A percentile compares a stretch with the other conserved stretches of the same genome.
Conservation (phyloP, 1,139 yeast genomes). For the Schwanniomyces etchellsii region DNA sequence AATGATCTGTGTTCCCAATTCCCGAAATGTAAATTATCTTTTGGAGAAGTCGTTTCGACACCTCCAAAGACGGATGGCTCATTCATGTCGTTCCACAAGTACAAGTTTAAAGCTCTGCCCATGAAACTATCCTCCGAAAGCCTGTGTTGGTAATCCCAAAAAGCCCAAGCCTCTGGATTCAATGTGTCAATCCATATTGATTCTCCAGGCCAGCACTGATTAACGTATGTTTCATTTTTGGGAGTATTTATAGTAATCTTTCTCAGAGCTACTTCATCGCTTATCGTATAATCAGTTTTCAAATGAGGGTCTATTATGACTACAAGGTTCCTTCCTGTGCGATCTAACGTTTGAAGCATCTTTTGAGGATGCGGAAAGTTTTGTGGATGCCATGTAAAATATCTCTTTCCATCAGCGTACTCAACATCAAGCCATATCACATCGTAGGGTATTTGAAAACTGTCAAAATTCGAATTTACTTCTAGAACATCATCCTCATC, state of each 20-base stretch:
- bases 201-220: constrained; percentile 99
- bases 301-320: constrained; percentile 90
- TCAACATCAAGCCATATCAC: constrained; percentile 95
- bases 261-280: constrained; percentile 42
- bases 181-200: constrained; percentile 89
- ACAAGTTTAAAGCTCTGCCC: constrained; percentile 54
- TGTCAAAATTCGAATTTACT: constrained; percentile 67
- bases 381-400: constrained; percentile 83
- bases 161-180: constrained; percentile 52
- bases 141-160: constrained; percentile 48
- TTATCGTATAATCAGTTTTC: constrained; percentile 62
- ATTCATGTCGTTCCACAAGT: constrained; percentile 97
- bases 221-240: constrained; percentile 47
- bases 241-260: constrained; percentile 36
- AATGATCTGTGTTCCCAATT: constrained; percentile 87
- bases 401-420: constrained; percentile 78
- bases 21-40: constrained; percentile 72
- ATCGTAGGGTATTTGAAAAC: constrained; percentile 75
- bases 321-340: constrained; percentile 75
- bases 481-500: constrained; percentile 77
- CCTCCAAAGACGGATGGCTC: constrained; percentile 95
- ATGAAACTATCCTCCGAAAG: constrained; percentile 33
- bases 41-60: constrained; percentile 87
- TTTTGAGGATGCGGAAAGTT: constrained; percentile 68
- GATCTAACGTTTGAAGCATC: constrained; percentile 60